Evolutionary conservation across 768 basidiomycete genomes (phyloP).

Genomic region (Myochromella boudieri): DNA sequence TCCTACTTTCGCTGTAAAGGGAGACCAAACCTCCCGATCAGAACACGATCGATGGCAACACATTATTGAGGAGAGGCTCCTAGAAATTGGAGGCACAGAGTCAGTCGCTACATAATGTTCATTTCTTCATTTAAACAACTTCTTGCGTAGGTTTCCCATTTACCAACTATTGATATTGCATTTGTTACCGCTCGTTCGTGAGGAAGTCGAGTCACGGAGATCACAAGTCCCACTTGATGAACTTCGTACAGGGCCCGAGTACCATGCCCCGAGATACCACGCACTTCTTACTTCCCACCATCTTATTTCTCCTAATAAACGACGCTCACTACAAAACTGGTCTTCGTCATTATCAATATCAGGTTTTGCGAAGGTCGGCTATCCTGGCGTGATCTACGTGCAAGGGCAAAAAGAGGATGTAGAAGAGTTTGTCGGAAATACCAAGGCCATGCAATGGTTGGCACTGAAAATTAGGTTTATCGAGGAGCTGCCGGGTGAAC

Average conservation of each 20-base stretch:
- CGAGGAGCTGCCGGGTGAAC: conserved; percentile 36
- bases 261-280: conserved; percentile 38
- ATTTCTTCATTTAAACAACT: neutral
- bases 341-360: conserved; percentile 49
- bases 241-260: neutral
- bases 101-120: conserved; percentile 12
- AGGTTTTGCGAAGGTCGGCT: conserved; percentile 75
- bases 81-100: conserved; percentile 36
- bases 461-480: conserved; percentile 64
- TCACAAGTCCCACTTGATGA: neutral
- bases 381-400: conserved; percentile 78
- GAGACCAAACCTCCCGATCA: conserved; percentile 41
- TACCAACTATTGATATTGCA: conserved; percentile 60
- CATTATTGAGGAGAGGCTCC: conserved; percentile 34
- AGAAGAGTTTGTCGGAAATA: conserved; percentile 62
- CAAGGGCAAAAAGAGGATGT: conserved; percentile 52
- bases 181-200: conserved; percentile 56
- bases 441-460: conserved; percentile 80
- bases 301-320: conserved; percentile 62
- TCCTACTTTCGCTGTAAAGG: conserved; percentile 40
- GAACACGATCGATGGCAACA: conserved; percentile 52
- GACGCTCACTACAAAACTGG: conserved; percentile 57
- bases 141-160: conserved; percentile 50
- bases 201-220: conserved; percentile 22
- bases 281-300: conserved; percentile 75